Evolutionary conservation across 2,329 filamentous ascomycete species (phyloP).

Genomic region (Penicillium sp.): DNA sequence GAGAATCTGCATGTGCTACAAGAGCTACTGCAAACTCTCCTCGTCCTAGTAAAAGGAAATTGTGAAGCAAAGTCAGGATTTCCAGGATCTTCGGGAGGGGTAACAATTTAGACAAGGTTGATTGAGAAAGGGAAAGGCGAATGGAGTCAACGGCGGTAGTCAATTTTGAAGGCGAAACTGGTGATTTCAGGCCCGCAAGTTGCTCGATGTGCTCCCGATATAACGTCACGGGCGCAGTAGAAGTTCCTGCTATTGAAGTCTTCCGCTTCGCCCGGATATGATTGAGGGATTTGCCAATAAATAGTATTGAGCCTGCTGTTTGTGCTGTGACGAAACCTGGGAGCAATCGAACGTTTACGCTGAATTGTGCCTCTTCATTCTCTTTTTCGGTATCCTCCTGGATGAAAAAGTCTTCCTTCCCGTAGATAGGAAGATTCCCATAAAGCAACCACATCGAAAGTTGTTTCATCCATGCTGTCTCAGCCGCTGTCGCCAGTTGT

Average conservation of each 20-base stretch:
- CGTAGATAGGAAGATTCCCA: slow-evolving; percentile 74
- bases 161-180: slow-evolving; percentile 69
- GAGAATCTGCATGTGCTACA: slow-evolving; percentile 79
- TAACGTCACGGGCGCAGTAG: slow-evolving; percentile 56
- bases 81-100: slow-evolving; percentile 75
- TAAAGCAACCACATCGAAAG: slow-evolving; percentile 88
- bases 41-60: slow-evolving; percentile 82
- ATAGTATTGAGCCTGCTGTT: slow-evolving; percentile 79
- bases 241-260: slow-evolving; percentile 29
- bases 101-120: slow-evolving; percentile 76
- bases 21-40: slow-evolving; percentile 90
- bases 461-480: slow-evolving; percentile 88
- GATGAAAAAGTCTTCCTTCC: slow-evolving; percentile 84
- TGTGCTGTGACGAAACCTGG: slow-evolving; percentile 75
- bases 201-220: slow-evolving; percentile 48
- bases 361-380: slow-evolving; percentile 53
- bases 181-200: slow-evolving; percentile 67
- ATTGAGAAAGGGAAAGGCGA: slow-evolving; percentile 76
- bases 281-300: slow-evolving; percentile 85
- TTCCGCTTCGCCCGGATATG: slow-evolving; percentile 63
- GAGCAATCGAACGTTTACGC: slow-evolving; percentile 58
- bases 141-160: slow-evolving; percentile 72
- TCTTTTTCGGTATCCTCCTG: slow-evolving; percentile 43
- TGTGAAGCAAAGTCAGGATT: slow-evolving; percentile 71
- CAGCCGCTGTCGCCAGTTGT: slow-evolving; percentile 71